Conservation (phyloP, 2,329 filamentous ascomycete species). For the Colletotrichum coccodes region DNA sequence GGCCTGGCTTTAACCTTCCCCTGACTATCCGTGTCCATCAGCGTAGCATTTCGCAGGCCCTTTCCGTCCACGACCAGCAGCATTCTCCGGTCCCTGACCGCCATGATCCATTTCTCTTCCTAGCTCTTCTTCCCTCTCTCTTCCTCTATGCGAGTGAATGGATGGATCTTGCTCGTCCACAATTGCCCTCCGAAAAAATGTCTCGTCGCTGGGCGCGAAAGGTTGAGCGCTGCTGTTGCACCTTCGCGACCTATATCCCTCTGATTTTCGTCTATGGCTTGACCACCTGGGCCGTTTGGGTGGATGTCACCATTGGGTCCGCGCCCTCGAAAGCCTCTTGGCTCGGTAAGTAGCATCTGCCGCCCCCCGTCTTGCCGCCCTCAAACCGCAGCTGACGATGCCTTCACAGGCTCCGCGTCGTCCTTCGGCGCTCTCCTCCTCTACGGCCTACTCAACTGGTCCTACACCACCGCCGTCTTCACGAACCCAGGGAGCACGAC, state of each 20-base stretch:
- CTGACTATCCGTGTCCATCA: constrained; percentile 16
- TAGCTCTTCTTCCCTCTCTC: constrained; percentile 6
- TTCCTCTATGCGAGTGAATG: constrained; percentile 25
- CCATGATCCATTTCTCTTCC: constrained; percentile 21
- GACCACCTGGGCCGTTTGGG: constrained; percentile 95
- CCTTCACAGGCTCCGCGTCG: constrained; percentile 57
- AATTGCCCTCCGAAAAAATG: constrained; percentile 54
- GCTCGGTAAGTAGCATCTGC: constrained; percentile 59
- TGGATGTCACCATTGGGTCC: constrained; percentile 79
- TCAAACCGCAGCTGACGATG: constrained; percentile 32
- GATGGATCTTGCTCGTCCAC: constrained; percentile 29
- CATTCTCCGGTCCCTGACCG: constrained; percentile 23
- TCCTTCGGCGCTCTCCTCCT: constrained; percentile 76
- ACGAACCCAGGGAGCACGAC: constrained; percentile 83
- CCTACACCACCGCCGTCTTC: constrained; percentile 93
- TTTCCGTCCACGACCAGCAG: constrained; percentile 13
- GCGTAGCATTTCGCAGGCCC: constrained; percentile 18
- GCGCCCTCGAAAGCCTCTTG: constrained; percentile 61
- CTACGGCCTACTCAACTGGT: constrained; percentile 85
- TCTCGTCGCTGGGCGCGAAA: constrained; percentile 73
- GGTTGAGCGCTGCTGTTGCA: constrained; percentile 86
- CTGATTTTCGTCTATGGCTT: constrained; percentile 87
- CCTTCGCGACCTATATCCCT: constrained; percentile 83
- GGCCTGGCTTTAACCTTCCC: constrained; percentile 9
- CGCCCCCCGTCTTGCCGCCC: constrained; percentile 11